Conservation (phyloP, 305 asterid species). For the Plantago lanceolata region DNA sequence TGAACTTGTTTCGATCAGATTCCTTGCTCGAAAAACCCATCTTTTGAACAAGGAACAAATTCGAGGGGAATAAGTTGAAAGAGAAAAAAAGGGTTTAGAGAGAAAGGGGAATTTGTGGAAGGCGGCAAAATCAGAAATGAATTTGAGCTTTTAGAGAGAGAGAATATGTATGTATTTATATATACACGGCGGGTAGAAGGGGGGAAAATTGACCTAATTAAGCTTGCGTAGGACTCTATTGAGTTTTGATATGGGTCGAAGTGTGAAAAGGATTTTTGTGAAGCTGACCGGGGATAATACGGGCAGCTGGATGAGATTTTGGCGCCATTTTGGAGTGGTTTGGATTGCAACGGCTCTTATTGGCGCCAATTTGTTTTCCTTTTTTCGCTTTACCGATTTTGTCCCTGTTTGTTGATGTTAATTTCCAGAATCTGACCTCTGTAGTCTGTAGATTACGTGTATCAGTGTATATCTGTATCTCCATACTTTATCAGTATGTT, state of each 20-base stretch:
- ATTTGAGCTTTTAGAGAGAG: slow-evolving; percentile 18
- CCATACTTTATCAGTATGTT: no score
- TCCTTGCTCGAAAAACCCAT: slow-evolving; percentile 58
- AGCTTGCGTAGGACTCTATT: slow-evolving; percentile 16
- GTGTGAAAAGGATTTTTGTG: slow-evolving; percentile 26
- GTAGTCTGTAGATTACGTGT: no score
- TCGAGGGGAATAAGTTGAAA: not conserved
- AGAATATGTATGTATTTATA: slow-evolving; percentile 8
- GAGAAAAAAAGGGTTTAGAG: slow-evolving; percentile 6
- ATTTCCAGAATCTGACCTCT: not conserved
- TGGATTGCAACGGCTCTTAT: slow-evolving; percentile 53
- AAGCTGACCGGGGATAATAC: slow-evolving; percentile 44
- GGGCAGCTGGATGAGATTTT: slow-evolving; percentile 43
- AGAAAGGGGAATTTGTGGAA: slow-evolving; percentile 1
- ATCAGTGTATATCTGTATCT: no score
- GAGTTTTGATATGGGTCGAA: slow-evolving; percentile 22
- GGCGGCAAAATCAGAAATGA: slow-evolving; percentile 52
- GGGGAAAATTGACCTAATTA: slow-evolving; percentile 19
- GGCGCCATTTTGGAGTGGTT: slow-evolving; percentile 48
- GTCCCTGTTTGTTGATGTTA: not conserved
- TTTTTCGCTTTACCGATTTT: slow-evolving; percentile 8
- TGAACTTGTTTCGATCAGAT: slow-evolving; percentile 50
- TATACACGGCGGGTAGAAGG: not conserved
- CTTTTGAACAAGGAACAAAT: not conserved
- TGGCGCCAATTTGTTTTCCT: slow-evolving; percentile 39